Evolutionary conservation across 1,139 yeast species (phyloP).

Genomic region (Debaryomycetaceae sp.): DNA sequence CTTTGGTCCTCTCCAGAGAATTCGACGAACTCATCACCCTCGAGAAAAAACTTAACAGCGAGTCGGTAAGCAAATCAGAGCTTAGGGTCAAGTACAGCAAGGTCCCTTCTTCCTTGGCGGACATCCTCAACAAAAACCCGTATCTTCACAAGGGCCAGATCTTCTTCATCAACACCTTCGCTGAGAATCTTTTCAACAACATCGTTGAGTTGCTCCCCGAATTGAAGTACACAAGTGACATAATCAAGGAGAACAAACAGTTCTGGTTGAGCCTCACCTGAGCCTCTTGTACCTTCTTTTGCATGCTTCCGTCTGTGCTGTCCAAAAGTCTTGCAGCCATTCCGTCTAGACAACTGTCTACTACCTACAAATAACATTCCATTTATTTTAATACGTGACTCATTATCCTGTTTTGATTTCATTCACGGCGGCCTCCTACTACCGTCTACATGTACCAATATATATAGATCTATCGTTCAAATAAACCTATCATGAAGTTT

Average conservation of each 20-base stretch:
- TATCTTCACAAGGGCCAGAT: conserved; percentile 71
- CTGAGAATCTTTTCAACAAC: conserved; percentile 67
- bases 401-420: neutral
- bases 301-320: conserved; percentile 2
- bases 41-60: conserved; percentile 36
- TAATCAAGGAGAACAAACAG: conserved; percentile 41
- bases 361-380: neutral
- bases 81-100: conserved; percentile 25
- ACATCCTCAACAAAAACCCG: conserved; percentile 44
- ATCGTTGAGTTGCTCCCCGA: conserved; percentile 58
- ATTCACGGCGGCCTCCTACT: neutral
- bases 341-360: neutral
- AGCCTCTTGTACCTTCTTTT: neutral
- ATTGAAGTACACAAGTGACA: conserved; percentile 49
- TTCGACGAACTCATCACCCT: conserved; percentile 64
- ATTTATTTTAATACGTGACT: neutral
- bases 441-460: neutral
- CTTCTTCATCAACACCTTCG: conserved; percentile 81
- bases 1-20: conserved; percentile 70
- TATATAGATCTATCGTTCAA: neutral
- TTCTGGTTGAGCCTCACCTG: conserved; percentile 32
- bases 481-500: neutral
- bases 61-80: conserved; percentile 2
- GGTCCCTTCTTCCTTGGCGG: conserved; percentile 30
- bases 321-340: neutral